Evolutionary conservation across 2,329 filamentous ascomycete species (phyloP), one percentile per base, ranked within the genome.

Genomic region (Sclerotinia spermophila): DNA sequence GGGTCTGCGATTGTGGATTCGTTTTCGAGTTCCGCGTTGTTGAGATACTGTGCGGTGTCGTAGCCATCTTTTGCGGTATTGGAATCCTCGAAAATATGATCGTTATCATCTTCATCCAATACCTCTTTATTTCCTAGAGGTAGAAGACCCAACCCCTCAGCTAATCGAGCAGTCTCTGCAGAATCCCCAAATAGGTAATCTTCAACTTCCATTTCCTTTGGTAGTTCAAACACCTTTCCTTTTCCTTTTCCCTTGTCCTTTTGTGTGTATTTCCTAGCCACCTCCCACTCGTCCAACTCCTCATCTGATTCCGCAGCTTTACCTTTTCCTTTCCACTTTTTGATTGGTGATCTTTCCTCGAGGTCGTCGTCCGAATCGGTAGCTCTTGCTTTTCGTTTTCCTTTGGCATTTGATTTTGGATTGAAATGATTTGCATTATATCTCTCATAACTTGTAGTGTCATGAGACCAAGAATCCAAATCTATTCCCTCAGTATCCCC

Each of bases 261-360:
- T 1, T n/a, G 5, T 10, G 24, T n/a, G 13, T 58, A 68, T 27
- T 45, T 68, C 5, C 40, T 58, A 2, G 40, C 40, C 7, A 61
- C 30, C 17, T 68, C 33, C 21, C 15, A 2, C 10, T 62, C 40
- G 24, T 69, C 56, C 35, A 61, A n/a, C 35, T 69, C 67, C 19
- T 24, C 30, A 62, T 64, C 67, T 13, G 42, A 62, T 27, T 48
- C 53, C 6, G 33, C 30, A 15, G 53, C 66, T 21, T 45, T 61
- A 2, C 38, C 66, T 30, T 68, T 68, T 11, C 66, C 66, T 42
- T 68, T 68, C 53, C 66, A 68, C 45, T 40, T 62, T 24, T 48
- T 62, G 21, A 21, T 19, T 24, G 61, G 44, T 15, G 45, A 53
- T 7, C 33, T 24, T 3, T 5, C 8, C 33, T 65, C 61, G 8